Evolutionary conservation across 2,329 filamentous ascomycete species (phyloP).

Genomic region (Delphinella strobiligena): DNA sequence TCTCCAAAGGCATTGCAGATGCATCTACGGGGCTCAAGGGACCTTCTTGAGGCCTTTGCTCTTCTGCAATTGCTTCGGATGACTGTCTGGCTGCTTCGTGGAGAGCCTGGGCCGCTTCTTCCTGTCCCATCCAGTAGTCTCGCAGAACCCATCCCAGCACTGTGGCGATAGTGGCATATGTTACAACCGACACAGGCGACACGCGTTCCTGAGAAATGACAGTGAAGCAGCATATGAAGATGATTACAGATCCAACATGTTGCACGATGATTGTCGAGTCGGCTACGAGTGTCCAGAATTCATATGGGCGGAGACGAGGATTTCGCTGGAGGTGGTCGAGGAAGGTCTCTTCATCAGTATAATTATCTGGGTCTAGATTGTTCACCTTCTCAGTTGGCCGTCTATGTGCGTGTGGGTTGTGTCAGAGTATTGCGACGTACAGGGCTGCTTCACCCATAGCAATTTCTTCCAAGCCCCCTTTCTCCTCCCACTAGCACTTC

Average conservation of each 20-base stretch:
- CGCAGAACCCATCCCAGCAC: slow-evolving; percentile 81
- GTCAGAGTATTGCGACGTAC: slow-evolving; percentile 35
- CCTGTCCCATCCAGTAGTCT: slow-evolving; percentile 78
- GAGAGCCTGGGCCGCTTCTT: slow-evolving; percentile 37
- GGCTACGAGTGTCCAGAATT: slow-evolving; percentile 93
- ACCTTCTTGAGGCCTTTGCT: neutral
- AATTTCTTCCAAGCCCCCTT: slow-evolving; percentile 86
- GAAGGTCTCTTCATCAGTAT: slow-evolving; percentile 93
- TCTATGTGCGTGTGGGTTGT: neutral
- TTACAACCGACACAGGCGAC: slow-evolving; percentile 80
- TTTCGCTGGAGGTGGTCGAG: slow-evolving; percentile 93
- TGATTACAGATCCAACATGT: slow-evolving; percentile 86
- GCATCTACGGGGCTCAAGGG: slow-evolving; percentile 1
- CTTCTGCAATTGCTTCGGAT: slow-evolving; percentile 5
- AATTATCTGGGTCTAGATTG: slow-evolving; percentile 80
- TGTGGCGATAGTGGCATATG: slow-evolving; percentile 71
- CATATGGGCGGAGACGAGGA: slow-evolving; percentile 83
- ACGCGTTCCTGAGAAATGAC: slow-evolving; percentile 79
- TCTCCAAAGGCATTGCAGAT: slow-evolving; percentile 2
- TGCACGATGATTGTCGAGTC: slow-evolving; percentile 96
- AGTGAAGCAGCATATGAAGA: slow-evolving; percentile 89
- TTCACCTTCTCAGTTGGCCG: slow-evolving; percentile 2
- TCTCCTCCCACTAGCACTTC: slow-evolving; percentile 51
- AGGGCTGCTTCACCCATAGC: slow-evolving; percentile 94
- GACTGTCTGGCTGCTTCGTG: slow-evolving; percentile 13